These are phyloP conservation scores for Paraphoma chrysanthemicola DNA, from an alignment of 2,329 filamentous ascomycete genomes.

Conservation along the genomic window DNA sequence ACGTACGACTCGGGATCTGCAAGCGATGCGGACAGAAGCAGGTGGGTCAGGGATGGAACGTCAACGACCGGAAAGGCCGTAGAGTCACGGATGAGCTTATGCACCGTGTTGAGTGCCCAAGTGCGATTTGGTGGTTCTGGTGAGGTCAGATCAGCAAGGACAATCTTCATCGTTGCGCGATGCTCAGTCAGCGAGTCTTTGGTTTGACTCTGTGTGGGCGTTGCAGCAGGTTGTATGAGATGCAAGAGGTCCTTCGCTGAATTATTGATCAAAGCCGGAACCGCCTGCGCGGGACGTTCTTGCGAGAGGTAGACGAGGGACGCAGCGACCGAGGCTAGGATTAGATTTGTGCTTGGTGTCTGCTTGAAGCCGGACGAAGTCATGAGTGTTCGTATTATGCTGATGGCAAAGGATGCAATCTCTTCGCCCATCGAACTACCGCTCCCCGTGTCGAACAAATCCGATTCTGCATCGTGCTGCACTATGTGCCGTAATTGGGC, in stretches of 20 bases:
- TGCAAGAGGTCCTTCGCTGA: constrained; percentile 54
- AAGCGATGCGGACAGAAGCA: constrained; percentile 70
- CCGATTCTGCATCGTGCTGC: not conserved
- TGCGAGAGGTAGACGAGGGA: constrained; percentile 34
- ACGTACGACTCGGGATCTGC: constrained; percentile 75
- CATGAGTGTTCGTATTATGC: constrained; percentile 48
- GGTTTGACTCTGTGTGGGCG: constrained; percentile 45
- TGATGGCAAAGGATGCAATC: constrained; percentile 50
- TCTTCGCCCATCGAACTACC: constrained; percentile 41
- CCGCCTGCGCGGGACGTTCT: constrained; percentile 3
- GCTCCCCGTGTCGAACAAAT: not conserved
- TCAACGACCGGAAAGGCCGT: constrained; percentile 66
- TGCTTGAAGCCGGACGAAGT: constrained; percentile 43
- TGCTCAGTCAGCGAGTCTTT: constrained; percentile 58
- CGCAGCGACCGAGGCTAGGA: constrained; percentile 13
- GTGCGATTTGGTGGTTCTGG: constrained; percentile 46
- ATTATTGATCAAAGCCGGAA: constrained; percentile 30
- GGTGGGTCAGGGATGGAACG: constrained; percentile 68
- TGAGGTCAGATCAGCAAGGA: constrained; percentile 39
- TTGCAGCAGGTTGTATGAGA: constrained; percentile 61
- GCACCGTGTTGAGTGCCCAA: constrained; percentile 43
- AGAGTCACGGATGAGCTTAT: constrained; percentile 58
- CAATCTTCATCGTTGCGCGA: constrained; percentile 29
- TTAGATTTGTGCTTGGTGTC: constrained; percentile 26
- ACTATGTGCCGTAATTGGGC: constrained; percentile 36